These are phyloP conservation scores for Stipa capillata DNA, from an alignment of 176 grass and related monocot species.

Conservation along the genomic window DNA sequence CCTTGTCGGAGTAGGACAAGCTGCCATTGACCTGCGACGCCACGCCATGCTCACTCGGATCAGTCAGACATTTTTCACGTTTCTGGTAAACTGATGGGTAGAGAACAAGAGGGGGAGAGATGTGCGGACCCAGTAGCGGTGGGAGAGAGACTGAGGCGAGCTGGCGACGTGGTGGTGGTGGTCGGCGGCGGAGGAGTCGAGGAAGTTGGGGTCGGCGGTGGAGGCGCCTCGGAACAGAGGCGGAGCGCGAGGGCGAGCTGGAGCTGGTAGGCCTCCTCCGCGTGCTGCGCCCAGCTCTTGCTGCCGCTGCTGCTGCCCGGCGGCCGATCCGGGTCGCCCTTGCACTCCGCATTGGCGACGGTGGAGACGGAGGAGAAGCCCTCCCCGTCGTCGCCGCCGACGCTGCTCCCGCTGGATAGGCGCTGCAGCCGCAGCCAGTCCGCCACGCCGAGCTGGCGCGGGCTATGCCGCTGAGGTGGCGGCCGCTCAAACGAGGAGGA, in stretches of 20 bases:
- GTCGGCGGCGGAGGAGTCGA: conserved; percentile 30
- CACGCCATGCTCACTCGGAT: neutral
- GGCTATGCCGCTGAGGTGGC: neutral
- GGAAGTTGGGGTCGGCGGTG: conserved; percentile 60
- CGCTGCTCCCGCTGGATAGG: conserved; percentile 68
- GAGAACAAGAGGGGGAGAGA: neutral
- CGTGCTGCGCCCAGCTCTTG: conserved; percentile 96
- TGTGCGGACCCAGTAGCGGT: conserved; percentile 75
- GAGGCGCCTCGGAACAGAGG: conserved; percentile 72
- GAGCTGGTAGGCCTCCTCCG: conserved; percentile 83
- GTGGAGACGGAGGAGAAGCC: conserved; percentile 22
- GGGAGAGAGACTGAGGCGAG: conserved; percentile 42
- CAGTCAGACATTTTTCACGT: neutral
- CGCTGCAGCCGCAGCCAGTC: conserved; percentile 42
- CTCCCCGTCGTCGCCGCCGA: conserved; percentile 35
- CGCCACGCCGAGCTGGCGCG: conserved; percentile 1
- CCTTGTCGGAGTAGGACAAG: conserved; percentile 67
- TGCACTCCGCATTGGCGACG: conserved; percentile 4
- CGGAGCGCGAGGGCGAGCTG: conserved; percentile 86
- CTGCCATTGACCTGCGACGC: conserved; percentile 60
- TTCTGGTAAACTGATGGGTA: neutral
- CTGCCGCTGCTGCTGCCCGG: conserved; percentile 20
- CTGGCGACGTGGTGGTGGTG: conserved; percentile 18
- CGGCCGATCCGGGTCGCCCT: conserved; percentile 1
- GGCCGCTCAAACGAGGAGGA: conserved; percentile 18